Evolutionary conservation across 2,329 filamentous ascomycete genomes (phyloP).

Genomic region (Trichoderma cornu-damae): DNA sequence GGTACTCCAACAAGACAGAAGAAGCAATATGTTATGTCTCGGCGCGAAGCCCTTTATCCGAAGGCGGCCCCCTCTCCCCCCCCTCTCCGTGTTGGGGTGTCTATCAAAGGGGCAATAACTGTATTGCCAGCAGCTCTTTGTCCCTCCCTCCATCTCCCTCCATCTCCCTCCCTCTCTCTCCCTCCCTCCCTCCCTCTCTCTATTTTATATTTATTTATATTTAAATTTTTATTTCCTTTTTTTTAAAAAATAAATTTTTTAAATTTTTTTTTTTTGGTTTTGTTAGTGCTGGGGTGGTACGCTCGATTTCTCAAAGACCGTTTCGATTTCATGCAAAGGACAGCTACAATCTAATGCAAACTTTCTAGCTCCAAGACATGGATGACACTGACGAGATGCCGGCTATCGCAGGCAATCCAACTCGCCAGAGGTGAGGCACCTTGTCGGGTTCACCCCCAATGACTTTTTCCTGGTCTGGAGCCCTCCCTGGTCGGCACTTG

Average conservation of each 20-base stretch:
- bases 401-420: not conserved
- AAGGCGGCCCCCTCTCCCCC: too few relatives aligned
- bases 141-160: too few relatives aligned
- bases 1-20: not conserved
- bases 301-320: not conserved
- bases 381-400: not conserved
- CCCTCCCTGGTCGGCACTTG: slow-evolving; percentile 18
- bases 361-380: not conserved
- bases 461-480: not conserved
- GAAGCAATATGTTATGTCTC: not conserved
- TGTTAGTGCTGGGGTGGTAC: too few relatives aligned
- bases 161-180: too few relatives aligned
- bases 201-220: too few relatives aligned
- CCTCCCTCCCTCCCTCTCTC: too few relatives aligned
- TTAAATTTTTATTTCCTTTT: too few relatives aligned
- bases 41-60: not conserved
- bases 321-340: not conserved
- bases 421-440: not conserved
- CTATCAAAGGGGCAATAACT: not conserved
- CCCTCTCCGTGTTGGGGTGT: not conserved
- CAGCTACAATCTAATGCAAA: not conserved
- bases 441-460: slow-evolving; percentile 6
- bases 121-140: not conserved
- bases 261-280: not conserved
- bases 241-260: too few relatives aligned